Evolutionary conservation across 1,139 yeast species (phyloP).

Genomic region (Meyerozyma carpophila): DNA sequence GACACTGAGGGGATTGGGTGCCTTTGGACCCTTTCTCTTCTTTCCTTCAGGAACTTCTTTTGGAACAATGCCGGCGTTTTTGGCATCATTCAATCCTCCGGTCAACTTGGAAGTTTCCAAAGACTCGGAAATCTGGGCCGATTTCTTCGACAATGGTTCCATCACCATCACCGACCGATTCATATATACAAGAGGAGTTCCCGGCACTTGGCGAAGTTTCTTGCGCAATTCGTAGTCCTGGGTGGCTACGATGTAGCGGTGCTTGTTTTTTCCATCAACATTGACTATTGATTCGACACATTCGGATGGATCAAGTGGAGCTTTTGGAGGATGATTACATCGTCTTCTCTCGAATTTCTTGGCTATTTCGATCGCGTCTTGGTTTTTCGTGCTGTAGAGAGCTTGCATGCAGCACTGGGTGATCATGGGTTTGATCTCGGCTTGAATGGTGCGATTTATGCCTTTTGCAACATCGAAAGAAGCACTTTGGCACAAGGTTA

Average conservation of each 20-base stretch:
- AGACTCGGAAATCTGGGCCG: slow-evolving; percentile 47
- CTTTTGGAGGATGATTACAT: slow-evolving; percentile 54
- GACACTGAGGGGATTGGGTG: slow-evolving; percentile 78
- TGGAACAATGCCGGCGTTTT: slow-evolving; percentile 27
- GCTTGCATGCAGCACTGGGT: slow-evolving; percentile 95
- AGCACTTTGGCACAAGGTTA: slow-evolving; percentile 58
- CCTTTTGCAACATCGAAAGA: slow-evolving; percentile 74
- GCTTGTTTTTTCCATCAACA: slow-evolving; percentile 75
- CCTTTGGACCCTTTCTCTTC: slow-evolving; percentile 67
- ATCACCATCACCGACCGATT: slow-evolving; percentile 89
- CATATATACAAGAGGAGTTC: slow-evolving; percentile 83
- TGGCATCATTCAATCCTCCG: slow-evolving; percentile 66
- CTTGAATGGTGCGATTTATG: slow-evolving; percentile 76
- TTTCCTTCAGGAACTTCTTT: slow-evolving; percentile 21
- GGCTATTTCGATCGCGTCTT: slow-evolving; percentile 71
- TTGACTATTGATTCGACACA: slow-evolving; percentile 71
- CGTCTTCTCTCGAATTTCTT: slow-evolving; percentile 78
- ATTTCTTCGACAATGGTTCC: slow-evolving; percentile 85
- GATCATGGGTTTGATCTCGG: slow-evolving; percentile 86
- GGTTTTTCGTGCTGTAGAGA: slow-evolving; percentile 65
- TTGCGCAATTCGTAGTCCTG: slow-evolving; percentile 70
- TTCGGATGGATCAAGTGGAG: slow-evolving; percentile 64
- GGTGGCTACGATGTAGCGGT: slow-evolving; percentile 82
- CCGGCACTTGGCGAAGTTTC: slow-evolving; percentile 69
- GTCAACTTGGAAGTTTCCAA: slow-evolving; percentile 65